phyloP scores from a whole-genome alignment of 305 asterid genomes.

The Fraxinus velutina region DNA sequence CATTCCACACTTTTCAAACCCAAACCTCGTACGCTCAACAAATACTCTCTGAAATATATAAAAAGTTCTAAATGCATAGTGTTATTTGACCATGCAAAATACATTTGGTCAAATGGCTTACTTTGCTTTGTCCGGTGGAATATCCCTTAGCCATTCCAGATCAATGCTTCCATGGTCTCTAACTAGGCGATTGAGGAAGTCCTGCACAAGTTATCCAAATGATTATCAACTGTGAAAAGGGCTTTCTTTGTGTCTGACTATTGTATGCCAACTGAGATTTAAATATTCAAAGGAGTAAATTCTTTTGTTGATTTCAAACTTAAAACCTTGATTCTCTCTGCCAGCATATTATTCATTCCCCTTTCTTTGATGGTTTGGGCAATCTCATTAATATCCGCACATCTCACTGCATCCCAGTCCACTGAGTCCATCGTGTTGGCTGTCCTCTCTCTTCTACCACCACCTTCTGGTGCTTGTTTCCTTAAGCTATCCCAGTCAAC shows the following conservation, averaged over 20 bases:
- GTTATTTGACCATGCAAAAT: neutral
- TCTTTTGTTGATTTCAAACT: conserved; percentile 19
- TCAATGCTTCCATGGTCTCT: conserved; percentile 86
- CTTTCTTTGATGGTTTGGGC: conserved; percentile 86
- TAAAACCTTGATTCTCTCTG: conserved; percentile 85
- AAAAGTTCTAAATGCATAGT: conserved; percentile 19
- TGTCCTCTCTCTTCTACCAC: conserved; percentile 55
- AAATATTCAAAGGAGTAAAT: conserved; percentile 9
- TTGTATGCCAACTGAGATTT: neutral
- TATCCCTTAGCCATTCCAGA: conserved; percentile 94
- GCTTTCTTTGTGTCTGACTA: conserved; percentile 1
- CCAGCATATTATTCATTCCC: conserved; percentile 96
- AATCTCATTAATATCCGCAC: conserved; percentile 81
- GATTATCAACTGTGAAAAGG: conserved; percentile 25
- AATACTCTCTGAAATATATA: conserved; percentile 70
- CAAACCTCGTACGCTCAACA: conserved; percentile 84
- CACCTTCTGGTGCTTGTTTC: conserved; percentile 40
- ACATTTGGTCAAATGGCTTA: conserved; percentile 32
- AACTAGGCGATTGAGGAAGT: conserved; percentile 75
- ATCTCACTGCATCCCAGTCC: conserved; percentile 93
- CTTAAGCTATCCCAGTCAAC: conserved; percentile 84
- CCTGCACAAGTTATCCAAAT: conserved; percentile 50
- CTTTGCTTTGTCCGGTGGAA: conserved; percentile 98
- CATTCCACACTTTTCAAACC: conserved; percentile 98
- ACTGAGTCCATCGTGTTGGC: conserved; percentile 66